phyloP scores from a whole-genome alignment of 2,329 filamentous ascomycete genomes.

The Venturia pyrina region DNA sequence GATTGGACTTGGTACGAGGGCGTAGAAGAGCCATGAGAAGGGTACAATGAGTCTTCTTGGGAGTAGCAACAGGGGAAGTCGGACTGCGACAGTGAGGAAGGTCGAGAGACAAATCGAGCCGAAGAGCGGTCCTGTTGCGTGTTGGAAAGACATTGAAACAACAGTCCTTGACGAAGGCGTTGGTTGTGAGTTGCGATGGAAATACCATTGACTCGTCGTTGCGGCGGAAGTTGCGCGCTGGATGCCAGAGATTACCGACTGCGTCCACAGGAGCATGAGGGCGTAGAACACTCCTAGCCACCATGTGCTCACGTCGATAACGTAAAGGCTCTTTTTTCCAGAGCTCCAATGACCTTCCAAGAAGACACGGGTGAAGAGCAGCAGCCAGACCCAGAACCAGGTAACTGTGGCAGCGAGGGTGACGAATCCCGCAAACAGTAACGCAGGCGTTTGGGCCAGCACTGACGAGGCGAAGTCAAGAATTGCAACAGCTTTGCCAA shows the following conservation, averaged over 20 bases:
- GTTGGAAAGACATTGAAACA: constrained; percentile 69
- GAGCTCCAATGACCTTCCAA: constrained; percentile 73
- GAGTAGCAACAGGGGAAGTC: constrained; percentile 75
- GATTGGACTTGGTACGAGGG: constrained; percentile 75
- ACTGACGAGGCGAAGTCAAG: constrained; percentile 89
- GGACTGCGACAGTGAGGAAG: constrained; percentile 66
- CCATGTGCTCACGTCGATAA: constrained; percentile 84
- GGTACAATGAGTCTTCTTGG: constrained; percentile 64
- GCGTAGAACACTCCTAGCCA: constrained; percentile 91
- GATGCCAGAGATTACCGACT: constrained; percentile 76
- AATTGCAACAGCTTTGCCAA: constrained; percentile 76
- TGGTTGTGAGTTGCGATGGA: constrained; percentile 77
- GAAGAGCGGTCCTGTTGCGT: constrained; percentile 78
- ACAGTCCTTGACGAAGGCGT: constrained; percentile 69
- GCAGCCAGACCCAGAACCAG: constrained; percentile 94
- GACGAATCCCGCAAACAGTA: constrained; percentile 74
- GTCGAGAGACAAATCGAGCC: constrained; percentile 88
- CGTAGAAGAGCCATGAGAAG: constrained; percentile 62
- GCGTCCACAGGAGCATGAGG: constrained; percentile 89
- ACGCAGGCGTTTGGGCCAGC: constrained; percentile 69
- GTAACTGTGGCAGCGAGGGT: constrained; percentile 65
- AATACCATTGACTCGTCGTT: constrained; percentile 98
- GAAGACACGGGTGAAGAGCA: constrained; percentile 94
- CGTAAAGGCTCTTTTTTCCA: constrained; percentile 49
- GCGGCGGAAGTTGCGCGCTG: constrained; percentile 88